These are phyloP conservation scores for Prunus mira DNA, from an alignment of 306 rosid species.

Conservation along the genomic window DNA sequence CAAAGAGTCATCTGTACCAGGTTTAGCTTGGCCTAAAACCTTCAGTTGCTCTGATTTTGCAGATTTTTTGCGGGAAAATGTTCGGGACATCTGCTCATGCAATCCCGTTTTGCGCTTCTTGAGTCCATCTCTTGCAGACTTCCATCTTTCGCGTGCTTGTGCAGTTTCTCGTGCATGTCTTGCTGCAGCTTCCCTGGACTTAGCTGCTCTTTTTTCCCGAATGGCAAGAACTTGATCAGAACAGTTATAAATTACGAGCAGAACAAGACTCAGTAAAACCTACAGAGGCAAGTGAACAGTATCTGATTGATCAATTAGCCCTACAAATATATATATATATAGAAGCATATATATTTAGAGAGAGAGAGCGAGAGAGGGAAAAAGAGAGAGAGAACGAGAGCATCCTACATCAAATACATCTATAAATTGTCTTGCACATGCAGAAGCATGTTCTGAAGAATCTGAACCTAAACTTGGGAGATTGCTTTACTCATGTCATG, in stretches of 20 bases:
- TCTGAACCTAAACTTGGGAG: neutral
- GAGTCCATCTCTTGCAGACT: conserved; percentile 49
- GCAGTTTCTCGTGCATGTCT: conserved; percentile 67
- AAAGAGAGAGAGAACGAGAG: neutral
- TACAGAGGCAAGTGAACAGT: conserved; percentile 34
- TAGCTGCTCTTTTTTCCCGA: conserved; percentile 70
- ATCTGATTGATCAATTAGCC: conserved; percentile 14
- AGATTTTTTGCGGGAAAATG: conserved; percentile 70
- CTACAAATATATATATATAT: neutral
- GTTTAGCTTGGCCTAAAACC: conserved; percentile 15
- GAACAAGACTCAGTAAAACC: conserved; percentile 55
- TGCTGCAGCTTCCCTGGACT: conserved; percentile 73
- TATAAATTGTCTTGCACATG: neutral
- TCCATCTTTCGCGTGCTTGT: conserved; percentile 79
- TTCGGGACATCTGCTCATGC: conserved; percentile 48
- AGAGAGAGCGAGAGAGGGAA: neutral
- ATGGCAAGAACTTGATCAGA: conserved; percentile 72
- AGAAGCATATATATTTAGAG: neutral
- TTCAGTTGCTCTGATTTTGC: conserved; percentile 28
- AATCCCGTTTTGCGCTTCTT: conserved; percentile 50
- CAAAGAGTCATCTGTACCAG: neutral
- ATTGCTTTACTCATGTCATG: neutral
- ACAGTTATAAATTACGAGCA: conserved; percentile 63
- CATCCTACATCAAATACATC: neutral
- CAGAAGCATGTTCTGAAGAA: neutral